These are phyloP conservation scores for Rhodotorula glutinis DNA, from an alignment of 1,284 basidiomycete genomes.

Conservation along the genomic window DNA sequence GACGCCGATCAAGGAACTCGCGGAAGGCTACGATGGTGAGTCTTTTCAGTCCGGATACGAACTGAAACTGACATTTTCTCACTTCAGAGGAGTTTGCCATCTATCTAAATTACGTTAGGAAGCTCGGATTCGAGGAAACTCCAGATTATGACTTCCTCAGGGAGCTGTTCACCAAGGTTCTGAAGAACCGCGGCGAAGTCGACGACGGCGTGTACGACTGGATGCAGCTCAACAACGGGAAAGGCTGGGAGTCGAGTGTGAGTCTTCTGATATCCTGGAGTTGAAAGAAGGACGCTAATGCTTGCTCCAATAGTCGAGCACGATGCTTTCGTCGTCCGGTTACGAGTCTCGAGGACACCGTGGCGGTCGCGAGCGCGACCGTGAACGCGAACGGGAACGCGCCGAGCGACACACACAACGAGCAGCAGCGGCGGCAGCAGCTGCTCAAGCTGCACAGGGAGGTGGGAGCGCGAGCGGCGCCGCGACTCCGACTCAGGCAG, in stretches of 20 bases:
- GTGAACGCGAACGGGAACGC: slow-evolving; percentile 49
- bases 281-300: too few species aligned
- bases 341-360: background rate
- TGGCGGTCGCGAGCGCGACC: slow-evolving; percentile 33
- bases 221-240: slow-evolving; percentile 83
- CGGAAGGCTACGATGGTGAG: slow-evolving; percentile 85
- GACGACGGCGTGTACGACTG: slow-evolving; percentile 89
- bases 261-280: too few species aligned
- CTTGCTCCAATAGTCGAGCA: slow-evolving; percentile 36
- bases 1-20: slow-evolving; percentile 89
- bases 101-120: slow-evolving; percentile 95
- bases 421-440: slow-evolving; percentile 45
- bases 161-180: slow-evolving; percentile 83
- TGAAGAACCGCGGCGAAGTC: slow-evolving; percentile 80
- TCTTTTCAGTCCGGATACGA: too few species aligned
- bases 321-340: slow-evolving; percentile 45
- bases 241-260: slow-evolving; percentile 83
- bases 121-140: slow-evolving; percentile 92
- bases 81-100: slow-evolving; percentile 88
- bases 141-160: slow-evolving; percentile 94
- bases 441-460: slow-evolving; percentile 40
- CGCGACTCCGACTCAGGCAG: background rate
- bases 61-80: too few species aligned
- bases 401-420: slow-evolving; percentile 53
- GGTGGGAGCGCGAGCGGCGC: slow-evolving; percentile 1